These are phyloP conservation scores for Diplodia seriata DNA, from an alignment of 2,329 filamentous ascomycete species.

Conservation along the genomic window DNA sequence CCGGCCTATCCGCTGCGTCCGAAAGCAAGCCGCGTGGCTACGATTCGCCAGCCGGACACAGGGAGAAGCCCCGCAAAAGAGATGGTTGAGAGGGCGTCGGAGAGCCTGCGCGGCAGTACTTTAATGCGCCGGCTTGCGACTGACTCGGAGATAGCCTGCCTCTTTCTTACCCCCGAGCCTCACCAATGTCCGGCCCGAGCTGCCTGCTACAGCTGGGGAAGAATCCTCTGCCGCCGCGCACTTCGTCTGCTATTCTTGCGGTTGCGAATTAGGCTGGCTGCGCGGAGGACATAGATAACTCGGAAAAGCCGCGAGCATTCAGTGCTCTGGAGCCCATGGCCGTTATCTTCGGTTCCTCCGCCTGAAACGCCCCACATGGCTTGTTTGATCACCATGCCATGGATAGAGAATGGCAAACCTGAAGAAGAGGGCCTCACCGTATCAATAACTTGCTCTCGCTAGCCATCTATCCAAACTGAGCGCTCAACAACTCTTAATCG, in stretches of 20 bases:
- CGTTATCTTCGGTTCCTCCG: background rate
- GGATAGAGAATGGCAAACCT: background rate
- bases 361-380: background rate
- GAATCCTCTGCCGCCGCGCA: background rate
- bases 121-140: background rate
- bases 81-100: background rate
- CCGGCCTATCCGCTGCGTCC: background rate
- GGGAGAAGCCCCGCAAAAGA: background rate
- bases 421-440: background rate
- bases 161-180: background rate
- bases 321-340: background rate
- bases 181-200: background rate
- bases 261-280: background rate
- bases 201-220: background rate
- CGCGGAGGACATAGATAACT: background rate
- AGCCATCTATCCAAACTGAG: background rate
- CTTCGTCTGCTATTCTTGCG: background rate
- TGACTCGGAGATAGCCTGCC: slow-evolving; percentile 20
- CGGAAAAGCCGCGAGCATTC: background rate
- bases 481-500: background rate
- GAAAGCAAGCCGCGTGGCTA: slow-evolving; percentile 1
- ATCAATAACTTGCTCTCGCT: background rate
- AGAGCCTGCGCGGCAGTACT: slow-evolving; percentile 4
- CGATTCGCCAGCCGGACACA: slow-evolving; percentile 13
- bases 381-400: background rate